phyloP scores from a whole-genome alignment of 345 rosid species.

The Salix caprea region DNA sequence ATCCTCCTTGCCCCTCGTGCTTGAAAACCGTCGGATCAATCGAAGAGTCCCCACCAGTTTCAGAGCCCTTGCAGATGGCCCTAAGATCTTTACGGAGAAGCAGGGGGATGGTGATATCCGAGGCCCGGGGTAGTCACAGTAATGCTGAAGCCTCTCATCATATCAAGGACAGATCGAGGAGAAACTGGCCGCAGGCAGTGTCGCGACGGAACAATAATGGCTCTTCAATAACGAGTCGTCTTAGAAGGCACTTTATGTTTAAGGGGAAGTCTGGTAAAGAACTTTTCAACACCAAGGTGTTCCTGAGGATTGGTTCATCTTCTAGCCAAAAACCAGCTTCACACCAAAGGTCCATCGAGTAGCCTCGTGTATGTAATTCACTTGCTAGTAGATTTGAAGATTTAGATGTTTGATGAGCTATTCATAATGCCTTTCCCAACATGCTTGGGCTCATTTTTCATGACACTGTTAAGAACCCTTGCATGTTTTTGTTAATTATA shows the following conservation, averaged over 20 bases:
- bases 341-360: conserved; percentile 18
- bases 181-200: conserved; percentile 32
- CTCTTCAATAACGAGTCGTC: conserved; percentile 41
- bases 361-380: conserved; percentile 18
- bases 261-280: conserved; percentile 36
- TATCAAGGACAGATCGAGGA: conserved; percentile 33
- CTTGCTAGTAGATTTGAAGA: conserved; percentile 16
- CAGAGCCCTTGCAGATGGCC: conserved; percentile 67
- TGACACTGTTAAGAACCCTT: conserved; percentile 10
- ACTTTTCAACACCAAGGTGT: conserved; percentile 20
- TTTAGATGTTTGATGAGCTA: conserved; percentile 14
- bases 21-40: conserved; percentile 40
- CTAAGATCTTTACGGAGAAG: conserved; percentile 57
- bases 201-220: conserved; percentile 24
- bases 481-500: not conserved
- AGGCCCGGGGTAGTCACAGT: conserved; percentile 26
- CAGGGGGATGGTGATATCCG: conserved; percentile 43
- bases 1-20: conserved; percentile 74
- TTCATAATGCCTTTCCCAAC: not conserved
- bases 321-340: conserved; percentile 22
- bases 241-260: conserved; percentile 47
- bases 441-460: not conserved
- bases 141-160: conserved; percentile 28
- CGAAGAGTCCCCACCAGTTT: conserved; percentile 41
- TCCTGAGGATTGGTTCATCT: conserved; percentile 28